Evolutionary conservation across 2,329 filamentous ascomycete genomes (phyloP).

Genomic region (Colletotrichum melonis): DNA sequence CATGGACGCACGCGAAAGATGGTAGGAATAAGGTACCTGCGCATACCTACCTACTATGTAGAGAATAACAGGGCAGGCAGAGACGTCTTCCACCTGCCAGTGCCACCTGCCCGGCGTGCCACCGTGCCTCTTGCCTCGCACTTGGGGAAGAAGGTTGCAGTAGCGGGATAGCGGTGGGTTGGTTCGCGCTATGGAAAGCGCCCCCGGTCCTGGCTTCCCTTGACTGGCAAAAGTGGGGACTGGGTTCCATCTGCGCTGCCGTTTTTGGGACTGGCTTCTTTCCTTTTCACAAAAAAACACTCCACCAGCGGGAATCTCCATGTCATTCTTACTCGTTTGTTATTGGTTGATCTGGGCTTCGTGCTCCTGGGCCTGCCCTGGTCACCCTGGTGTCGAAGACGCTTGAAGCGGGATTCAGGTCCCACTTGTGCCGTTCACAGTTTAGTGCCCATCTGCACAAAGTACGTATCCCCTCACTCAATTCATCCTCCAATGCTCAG

Average conservation of each 20-base stretch:
- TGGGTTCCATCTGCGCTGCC: conserved; percentile 4
- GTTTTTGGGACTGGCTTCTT: not conserved
- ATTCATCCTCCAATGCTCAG: not conserved
- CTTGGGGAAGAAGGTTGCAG: conserved; percentile 35
- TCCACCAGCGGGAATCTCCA: conserved; percentile 18
- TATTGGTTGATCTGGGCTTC: conserved; percentile 16
- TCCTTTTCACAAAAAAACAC: conserved; percentile 13
- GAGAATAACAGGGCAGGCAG: not conserved
- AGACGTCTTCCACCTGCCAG: not conserved
- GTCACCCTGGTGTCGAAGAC: not conserved
- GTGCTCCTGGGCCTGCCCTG: not conserved
- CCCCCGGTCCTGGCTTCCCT: not conserved
- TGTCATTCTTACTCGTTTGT: not conserved
- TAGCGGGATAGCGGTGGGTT: conserved; percentile 28
- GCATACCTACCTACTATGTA: not conserved
- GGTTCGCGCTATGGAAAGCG: conserved; percentile 19
- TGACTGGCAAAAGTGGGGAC: not conserved
- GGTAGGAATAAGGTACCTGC: too few relatives aligned
- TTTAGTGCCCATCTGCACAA: conserved; percentile 6
- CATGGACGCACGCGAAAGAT: not conserved
- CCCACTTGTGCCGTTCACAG: conserved; percentile 5
- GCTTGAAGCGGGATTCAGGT: conserved; percentile 15
- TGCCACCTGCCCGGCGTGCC: not conserved
- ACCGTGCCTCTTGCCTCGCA: not conserved
- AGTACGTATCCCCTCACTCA: not conserved